Evolutionary conservation across 2,329 filamentous ascomycete species (phyloP), one percentile per base, ranked within the genome.

Genomic region (Fusarium stilboides): DNA sequence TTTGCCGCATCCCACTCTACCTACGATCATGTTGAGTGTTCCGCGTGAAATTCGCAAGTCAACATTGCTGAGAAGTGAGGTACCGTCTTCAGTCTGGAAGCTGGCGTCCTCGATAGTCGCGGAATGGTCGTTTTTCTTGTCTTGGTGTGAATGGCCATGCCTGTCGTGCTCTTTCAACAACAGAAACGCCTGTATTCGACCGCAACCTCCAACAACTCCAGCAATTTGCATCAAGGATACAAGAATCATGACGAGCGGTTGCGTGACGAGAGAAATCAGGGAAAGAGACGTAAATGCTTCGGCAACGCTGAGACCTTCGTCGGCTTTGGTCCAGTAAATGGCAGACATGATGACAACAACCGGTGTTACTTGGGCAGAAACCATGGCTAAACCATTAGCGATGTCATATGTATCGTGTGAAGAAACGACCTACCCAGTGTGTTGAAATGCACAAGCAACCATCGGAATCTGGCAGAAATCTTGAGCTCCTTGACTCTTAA

Each of bases 1-100:
- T 50, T 85, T 85, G 24, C 83, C 82, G n/a, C 79, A 80, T 1
- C 82, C 83, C 1, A 84, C 81, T 1, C 76, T 78, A 0, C 83
- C 82, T 1, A 83, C 71, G 3, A 84, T 42, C 62, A 83, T 77
- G 14, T 76, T 82, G 0, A 81, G 51, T 0, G 65, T 74, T 6
- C 73, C 62, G 1, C 50, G 31, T 0, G 39, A 24, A 2, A 80
- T 33, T 0, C 15, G 22, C 8, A 79, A 19, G n/a, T 65, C 69
- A 12, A 80, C 69, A 2, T 74, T 53, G 1, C 63, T 62, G 2
- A 81, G 62, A 2, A 79, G 47, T 1, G 54, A 14, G 6, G 49
- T 53, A 5, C 46, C 64, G 8, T 75, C 70, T 1, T 65, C 57
- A 0, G 67, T 24, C 1, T 64, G 24, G 33, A 77, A 71, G 0